A percentile compares a stretch with the other conserved stretches of the same genome.
Evolutionary conservation across 1,139 yeast genomes (phyloP).

Genomic region (Hansenula sp.): DNA sequence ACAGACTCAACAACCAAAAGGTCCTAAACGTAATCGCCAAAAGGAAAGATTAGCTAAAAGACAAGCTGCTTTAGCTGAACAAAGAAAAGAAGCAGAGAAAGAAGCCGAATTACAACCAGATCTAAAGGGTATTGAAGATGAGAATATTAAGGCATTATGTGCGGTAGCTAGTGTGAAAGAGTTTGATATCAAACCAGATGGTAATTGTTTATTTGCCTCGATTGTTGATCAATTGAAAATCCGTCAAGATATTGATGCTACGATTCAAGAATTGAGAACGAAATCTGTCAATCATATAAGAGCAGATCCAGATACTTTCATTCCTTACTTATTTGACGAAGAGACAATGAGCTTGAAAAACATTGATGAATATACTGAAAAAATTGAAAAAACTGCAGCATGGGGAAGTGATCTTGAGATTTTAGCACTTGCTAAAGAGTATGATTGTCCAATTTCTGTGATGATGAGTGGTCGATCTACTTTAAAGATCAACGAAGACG

Average conservation of each 20-base stretch:
- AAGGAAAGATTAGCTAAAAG: slow-evolving; percentile 79
- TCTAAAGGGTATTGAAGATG: slow-evolving; percentile 65
- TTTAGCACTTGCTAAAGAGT: slow-evolving; percentile 68
- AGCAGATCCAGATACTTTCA: slow-evolving; percentile 60
- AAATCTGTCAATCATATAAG: slow-evolving; percentile 67
- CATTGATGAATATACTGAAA: slow-evolving; percentile 64
- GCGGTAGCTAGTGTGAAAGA: slow-evolving; percentile 43
- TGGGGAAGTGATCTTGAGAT: slow-evolving; percentile 98
- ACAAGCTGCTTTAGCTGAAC: slow-evolving; percentile 60
- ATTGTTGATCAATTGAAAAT: slow-evolving; percentile 67
- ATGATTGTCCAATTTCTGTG: slow-evolving; percentile 68
- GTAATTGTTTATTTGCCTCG: slow-evolving; percentile 89
- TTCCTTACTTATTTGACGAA: slow-evolving; percentile 83
- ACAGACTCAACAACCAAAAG: slow-evolving; percentile 13
- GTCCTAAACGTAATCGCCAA: slow-evolving; percentile 61
- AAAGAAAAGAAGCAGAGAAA: slow-evolving; percentile 61
- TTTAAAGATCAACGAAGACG: slow-evolving; percentile 53
- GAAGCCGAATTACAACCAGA: slow-evolving; percentile 72
- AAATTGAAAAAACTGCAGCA: slow-evolving; percentile 69
- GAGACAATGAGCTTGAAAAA: slow-evolving; percentile 57
- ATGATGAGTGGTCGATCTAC: slow-evolving; percentile 73
- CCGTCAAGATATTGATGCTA: slow-evolving; percentile 41
- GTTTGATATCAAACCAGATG: slow-evolving; percentile 80
- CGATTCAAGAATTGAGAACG: slow-evolving; percentile 53
- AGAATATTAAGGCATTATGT: slow-evolving; percentile 54